Evolutionary conservation across 352 stramenopile genomes (phyloP), one percentile per base, ranked within the genome.

Genomic region (Phytophthora tentaculata): DNA sequence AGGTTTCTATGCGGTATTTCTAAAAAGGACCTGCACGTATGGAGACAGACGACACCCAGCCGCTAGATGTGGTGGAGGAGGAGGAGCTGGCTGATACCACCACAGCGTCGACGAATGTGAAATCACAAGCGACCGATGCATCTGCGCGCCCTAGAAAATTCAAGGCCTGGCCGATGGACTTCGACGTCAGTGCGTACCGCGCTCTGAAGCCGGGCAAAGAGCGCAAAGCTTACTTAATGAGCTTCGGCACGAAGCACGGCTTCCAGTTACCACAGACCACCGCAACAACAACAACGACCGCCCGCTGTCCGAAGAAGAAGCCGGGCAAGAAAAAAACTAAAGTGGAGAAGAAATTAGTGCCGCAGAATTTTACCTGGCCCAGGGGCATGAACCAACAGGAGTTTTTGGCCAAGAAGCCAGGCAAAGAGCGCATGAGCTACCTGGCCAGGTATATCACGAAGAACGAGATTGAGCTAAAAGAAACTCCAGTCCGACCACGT

Each of bases 361-460:
- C 63, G 20, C 50, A 44, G 14, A 64, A 56, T 22, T 69, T 69
- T 12, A 28, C 39, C 17, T 73, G 65, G 65, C 67, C 67, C 6
- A 61, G 64, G 13, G 67, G 67, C 10, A 59, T 75, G 44, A 63
- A 57, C 44, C 57, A 37, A 43, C 24, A 68, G 44, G 64, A 71
- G 19, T 71, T 71, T 55, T 14, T 68, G 28, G 50, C 67, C 17
- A 68, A 58, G 35, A 64, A 72, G 47, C 68, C 68, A 5, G 68
- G 68, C 10, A 61, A 49, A 67, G 56, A 68, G 9, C 70, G 70
- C 58, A 72, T 77, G 65, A 24, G 51, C 3, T 77, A 66, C 47
- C 56, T 77, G 37, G 70, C 70, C 32, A 72, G 37, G 26, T 65
- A 69, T 50, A 71, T 77, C 32, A 73, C 49, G 29, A 67, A 54